Conservation (phyloP, 2,329 filamentous ascomycete species). For the Sarocladium brachiariae region DNA sequence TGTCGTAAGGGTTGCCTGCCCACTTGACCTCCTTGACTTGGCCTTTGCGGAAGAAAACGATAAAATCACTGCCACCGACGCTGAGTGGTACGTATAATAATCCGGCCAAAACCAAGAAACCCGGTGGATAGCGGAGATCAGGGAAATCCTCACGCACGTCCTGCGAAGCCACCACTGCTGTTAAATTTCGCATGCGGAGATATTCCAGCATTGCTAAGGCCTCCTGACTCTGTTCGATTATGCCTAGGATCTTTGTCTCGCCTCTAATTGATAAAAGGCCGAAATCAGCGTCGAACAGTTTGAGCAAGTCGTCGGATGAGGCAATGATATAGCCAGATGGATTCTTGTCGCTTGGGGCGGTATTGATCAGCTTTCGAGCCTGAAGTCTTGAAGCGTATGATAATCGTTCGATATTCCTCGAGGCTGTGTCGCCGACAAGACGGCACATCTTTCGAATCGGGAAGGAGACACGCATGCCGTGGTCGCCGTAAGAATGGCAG, state of each 20-base stretch:
- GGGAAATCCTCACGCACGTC: slow-evolving; percentile 73
- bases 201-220: slow-evolving; percentile 80
- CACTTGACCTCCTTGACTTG: slow-evolving; percentile 73
- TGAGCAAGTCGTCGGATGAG: slow-evolving; percentile 77
- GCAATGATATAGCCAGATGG: slow-evolving; percentile 87
- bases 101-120: slow-evolving; percentile 72
- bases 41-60: slow-evolving; percentile 80
- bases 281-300: slow-evolving; percentile 81
- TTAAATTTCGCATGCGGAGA: slow-evolving; percentile 66
- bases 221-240: slow-evolving; percentile 71
- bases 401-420: slow-evolving; percentile 77
- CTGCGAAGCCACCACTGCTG: slow-evolving; percentile 69
- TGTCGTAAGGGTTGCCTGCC: slow-evolving; percentile 84
- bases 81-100: slow-evolving; percentile 77
- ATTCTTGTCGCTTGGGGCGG: slow-evolving; percentile 70
- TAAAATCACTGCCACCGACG: slow-evolving; percentile 71
- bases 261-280: slow-evolving; percentile 76
- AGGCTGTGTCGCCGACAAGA: slow-evolving; percentile 77
- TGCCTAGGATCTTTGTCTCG: slow-evolving; percentile 82
- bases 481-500: slow-evolving; percentile 71
- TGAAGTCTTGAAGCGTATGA: slow-evolving; percentile 82
- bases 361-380: slow-evolving; percentile 82
- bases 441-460: slow-evolving; percentile 90
- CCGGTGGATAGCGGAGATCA: slow-evolving; percentile 71
- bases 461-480: slow-evolving; percentile 86